These are phyloP conservation scores for Nicotiana paniculata DNA, from an alignment of 257 asterid genomes.

Conservation along the genomic window DNA sequence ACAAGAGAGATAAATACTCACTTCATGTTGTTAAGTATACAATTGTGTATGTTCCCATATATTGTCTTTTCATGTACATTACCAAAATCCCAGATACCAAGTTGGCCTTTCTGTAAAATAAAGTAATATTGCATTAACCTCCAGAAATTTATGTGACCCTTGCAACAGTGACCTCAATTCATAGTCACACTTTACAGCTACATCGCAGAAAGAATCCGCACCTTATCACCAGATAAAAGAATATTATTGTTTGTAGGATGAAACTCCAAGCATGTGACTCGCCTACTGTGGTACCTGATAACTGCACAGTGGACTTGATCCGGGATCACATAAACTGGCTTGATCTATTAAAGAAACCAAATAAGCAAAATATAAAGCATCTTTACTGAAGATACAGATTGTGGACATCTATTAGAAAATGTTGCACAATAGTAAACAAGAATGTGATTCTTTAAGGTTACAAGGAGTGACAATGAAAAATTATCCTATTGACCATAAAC, in stretches of 20 bases:
- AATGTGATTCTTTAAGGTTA: neutral
- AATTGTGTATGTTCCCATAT: conserved; percentile 66
- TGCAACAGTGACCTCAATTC: neutral
- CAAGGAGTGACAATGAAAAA: neutral
- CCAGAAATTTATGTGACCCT: conserved; percentile 1
- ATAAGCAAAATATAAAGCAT: neutral
- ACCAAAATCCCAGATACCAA: conserved; percentile 93
- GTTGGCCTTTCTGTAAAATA: conserved; percentile 81
- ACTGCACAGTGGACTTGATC: conserved; percentile 82
- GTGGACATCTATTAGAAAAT: neutral
- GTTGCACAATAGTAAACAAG: neutral
- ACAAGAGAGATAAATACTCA: conserved; percentile 31
- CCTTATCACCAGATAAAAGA: conserved; percentile 96
- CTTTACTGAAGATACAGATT: neutral
- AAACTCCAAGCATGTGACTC: conserved; percentile 91
- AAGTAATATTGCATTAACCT: conserved; percentile 2
- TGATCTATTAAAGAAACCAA: conserved; percentile 48
- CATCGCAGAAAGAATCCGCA: conserved; percentile 15
- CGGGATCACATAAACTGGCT: conserved; percentile 69
- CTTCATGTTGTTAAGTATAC: conserved; percentile 90
- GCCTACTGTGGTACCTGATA: conserved; percentile 90
- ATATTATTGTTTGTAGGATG: conserved; percentile 81
- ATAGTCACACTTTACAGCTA: neutral
- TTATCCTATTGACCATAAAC: neutral
- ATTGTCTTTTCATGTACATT: conserved; percentile 83